Evolutionary conservation across 805 yeast species (phyloP), one percentile per base, ranked within the genome.

Genomic region (Hemisphaericaspora nanyangensis): DNA sequence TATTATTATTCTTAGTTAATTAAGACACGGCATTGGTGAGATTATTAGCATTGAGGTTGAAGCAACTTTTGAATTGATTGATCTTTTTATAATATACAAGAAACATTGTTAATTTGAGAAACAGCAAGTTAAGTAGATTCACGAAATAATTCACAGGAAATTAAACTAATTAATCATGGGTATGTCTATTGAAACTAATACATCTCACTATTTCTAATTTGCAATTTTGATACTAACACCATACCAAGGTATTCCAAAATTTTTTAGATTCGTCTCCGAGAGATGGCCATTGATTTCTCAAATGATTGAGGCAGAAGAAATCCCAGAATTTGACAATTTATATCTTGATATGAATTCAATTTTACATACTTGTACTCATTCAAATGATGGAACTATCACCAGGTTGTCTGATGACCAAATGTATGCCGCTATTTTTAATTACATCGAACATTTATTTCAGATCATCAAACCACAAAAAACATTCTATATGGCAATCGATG

Each of bases 341-440:
- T 93, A 93, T 55, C 76, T 93, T 48, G 99, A 93, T 68, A 93
- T 93, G 99, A 93, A 93, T 65, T 89, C 98, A 17, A 93, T 93
- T 64, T 66, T 93, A 48, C 99, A 85, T 50, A 88, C 79, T 18
- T 89, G 98, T 65, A 89, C 99, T 2, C 97, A 89, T 64, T 78
- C 88, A 27, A 85, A 85, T 59, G 82, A 77, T 45, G 78, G 74
- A 26, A 75, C 82, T 16, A 74, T 82, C 37, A 64, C 70, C 19
- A 74, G 82, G 48, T 62, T 88, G 65, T 74, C 91, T 3, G 98
- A 93, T 47, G 96, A 90, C 52, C 90, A 87, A 58, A 90, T 89
- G 74, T 93, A 80, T 65, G 81, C 88, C 13, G 83, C 91, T n/a
- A 89, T 93, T 34, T 91, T 90, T 67, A 83, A 86, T 25, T 93